These are phyloP conservation scores for Citrus unshiu DNA, from an alignment of 345 rosid genomes.

Conservation along the genomic window DNA sequence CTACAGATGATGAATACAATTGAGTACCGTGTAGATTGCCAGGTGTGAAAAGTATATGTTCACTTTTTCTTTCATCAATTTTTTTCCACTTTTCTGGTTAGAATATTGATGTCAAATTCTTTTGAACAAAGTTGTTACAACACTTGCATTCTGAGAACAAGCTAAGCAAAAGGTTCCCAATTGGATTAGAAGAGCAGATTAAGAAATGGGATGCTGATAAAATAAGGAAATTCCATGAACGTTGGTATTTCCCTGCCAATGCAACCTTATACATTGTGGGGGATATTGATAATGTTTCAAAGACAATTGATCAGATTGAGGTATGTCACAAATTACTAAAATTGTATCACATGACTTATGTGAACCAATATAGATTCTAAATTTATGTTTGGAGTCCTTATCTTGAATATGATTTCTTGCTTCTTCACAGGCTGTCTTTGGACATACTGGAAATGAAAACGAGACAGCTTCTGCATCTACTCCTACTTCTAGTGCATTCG, in stretches of 20 bases:
- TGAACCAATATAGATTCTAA: background rate
- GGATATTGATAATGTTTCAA: constrained; percentile 69
- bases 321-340: constrained; percentile 40
- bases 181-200: constrained; percentile 97
- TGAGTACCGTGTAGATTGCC: constrained; percentile 99
- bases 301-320: constrained; percentile 71
- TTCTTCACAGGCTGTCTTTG: constrained; percentile 68
- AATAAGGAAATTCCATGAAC: constrained; percentile 97
- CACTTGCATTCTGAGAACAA: constrained; percentile 99
- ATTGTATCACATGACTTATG: background rate
- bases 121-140: constrained; percentile 67
- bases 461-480: constrained; percentile 50
- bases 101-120: constrained; percentile 8
- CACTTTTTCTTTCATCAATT: constrained; percentile 19
- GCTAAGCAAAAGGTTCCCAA: constrained; percentile 95
- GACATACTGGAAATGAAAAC: constrained; percentile 54
- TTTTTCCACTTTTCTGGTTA: constrained; percentile 8
- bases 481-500: constrained; percentile 71
- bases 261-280: constrained; percentile 97
- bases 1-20: constrained; percentile 99
- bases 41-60: constrained; percentile 43
- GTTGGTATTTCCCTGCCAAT: constrained; percentile 99
- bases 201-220: constrained; percentile 99
- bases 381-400: constrained; percentile 2
- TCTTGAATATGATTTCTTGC: constrained; percentile 15